Evolutionary conservation across 371 early-diverging fungal genomes (phyloP), one percentile per base, ranked within the genome.

Genomic region (Actinomucor elegans): DNA sequence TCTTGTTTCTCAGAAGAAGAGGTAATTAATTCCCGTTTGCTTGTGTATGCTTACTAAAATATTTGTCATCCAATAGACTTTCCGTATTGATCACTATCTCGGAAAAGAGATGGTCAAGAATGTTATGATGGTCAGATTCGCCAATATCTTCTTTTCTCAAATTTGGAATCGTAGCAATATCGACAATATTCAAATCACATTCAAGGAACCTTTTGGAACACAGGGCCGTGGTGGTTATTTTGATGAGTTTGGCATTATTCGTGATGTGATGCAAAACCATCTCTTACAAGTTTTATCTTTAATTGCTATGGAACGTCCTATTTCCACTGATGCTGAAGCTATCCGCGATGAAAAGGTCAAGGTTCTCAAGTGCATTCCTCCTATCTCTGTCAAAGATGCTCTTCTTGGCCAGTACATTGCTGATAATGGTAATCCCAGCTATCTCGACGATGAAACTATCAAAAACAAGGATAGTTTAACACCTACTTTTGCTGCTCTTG

Each of bases 181-280:
- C 55, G 83, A 87, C 61, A 96, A 94, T 51, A 85, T 99, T 15
- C 96, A 98, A 70, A 96, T 96, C 69, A 93, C 94, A 0, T 99
- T 99, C 76, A 98, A 98, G 71, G 99, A 99, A 66, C 87, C 86
- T 55, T 87, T 99, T 71, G 99, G 99, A 17, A 98, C 96, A 8
- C 93, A 98, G 66, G 99, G 99, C 26, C 91, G 99, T 32, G 98
- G 98, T 38, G 95, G 96, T 10, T 99, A 99, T 83, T 99, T 99
- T 86, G 99, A 99, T 72, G 93, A 96, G 71, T 96, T 90, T 69
- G 99, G 99, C 31, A 96, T 98, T 45, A 95, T 99, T 56, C 94
- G 99, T 55, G 99, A 99, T 67, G 98, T 99, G 26, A 95, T 99
- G 90, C 99, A 99, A 80, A 99, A 98, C 80, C 40, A 98, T 70